These are phyloP conservation scores for Tuber melanosporum DNA, from an alignment of 495 filamentous ascomycete species.

Conservation along the genomic window DNA sequence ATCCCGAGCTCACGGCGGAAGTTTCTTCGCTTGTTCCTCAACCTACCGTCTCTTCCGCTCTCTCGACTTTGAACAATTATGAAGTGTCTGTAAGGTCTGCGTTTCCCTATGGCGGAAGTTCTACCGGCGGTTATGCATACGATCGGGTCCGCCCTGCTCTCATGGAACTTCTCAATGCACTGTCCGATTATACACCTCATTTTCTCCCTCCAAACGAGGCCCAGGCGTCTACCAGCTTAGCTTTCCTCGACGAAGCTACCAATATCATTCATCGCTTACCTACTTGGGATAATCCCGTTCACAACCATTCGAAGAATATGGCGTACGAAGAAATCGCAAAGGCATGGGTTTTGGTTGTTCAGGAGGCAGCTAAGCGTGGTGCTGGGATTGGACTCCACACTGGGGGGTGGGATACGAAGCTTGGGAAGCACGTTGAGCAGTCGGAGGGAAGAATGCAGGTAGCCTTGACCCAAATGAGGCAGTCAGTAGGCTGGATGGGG, in stretches of 20 bases:
- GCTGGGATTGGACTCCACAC: slow-evolving; percentile 87
- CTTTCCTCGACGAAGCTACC: slow-evolving; percentile 81
- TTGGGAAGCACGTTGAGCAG: slow-evolving; percentile 80
- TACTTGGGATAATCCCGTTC: slow-evolving; percentile 73
- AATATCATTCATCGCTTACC: slow-evolving; percentile 83
- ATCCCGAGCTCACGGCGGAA: slow-evolving; percentile 73
- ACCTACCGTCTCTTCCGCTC: slow-evolving; percentile 70
- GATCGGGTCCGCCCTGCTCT: slow-evolving; percentile 83
- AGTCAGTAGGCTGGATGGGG: slow-evolving; percentile 27
- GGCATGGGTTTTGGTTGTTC: slow-evolving; percentile 88
- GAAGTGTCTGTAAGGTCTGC: slow-evolving; percentile 68
- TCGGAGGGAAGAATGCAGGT: slow-evolving; percentile 75
- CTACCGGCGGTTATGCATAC: slow-evolving; percentile 85
- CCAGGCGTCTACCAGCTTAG: slow-evolving; percentile 69
- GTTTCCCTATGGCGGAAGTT: slow-evolving; percentile 76
- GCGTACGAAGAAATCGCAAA: slow-evolving; percentile 92
- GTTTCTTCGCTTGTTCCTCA: slow-evolving; percentile 78
- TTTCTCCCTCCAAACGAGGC: slow-evolving; percentile 87
- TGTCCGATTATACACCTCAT: slow-evolving; percentile 89
- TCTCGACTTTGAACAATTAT: slow-evolving; percentile 74
- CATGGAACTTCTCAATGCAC: slow-evolving; percentile 72
- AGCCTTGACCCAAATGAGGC: slow-evolving; percentile 54
- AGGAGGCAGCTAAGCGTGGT: slow-evolving; percentile 81
- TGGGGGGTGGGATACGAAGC: slow-evolving; percentile 84
- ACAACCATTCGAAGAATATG: slow-evolving; percentile 85